Conservation (phyloP, 192 early-diverging fungal genomes). For the Linnemannia elongata region DNA sequence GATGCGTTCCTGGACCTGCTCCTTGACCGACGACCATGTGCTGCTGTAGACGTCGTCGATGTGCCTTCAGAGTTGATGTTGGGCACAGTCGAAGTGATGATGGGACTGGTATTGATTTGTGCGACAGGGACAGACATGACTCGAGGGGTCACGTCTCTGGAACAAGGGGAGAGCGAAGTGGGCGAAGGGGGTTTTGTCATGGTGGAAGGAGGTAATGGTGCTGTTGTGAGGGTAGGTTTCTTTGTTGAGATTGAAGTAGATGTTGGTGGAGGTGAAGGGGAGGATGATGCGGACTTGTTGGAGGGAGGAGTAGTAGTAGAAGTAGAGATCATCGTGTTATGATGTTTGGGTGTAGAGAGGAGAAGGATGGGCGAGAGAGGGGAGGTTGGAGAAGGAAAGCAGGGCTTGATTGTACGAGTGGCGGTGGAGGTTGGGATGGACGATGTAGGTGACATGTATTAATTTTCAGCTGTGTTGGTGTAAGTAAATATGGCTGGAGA, state of each 20-base stretch:
- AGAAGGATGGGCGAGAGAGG: conserved; percentile 2
- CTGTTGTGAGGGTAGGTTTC: not conserved
- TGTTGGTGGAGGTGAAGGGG: not conserved
- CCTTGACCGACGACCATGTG: not conserved
- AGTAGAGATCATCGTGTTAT: not conserved
- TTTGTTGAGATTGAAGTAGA: not conserved
- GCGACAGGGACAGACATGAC: not conserved
- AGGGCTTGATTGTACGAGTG: not conserved
- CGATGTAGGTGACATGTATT: not conserved
- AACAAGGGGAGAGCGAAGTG: not conserved
- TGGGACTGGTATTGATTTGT: not conserved
- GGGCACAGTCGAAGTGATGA: not conserved
- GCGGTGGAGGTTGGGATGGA: not conserved
- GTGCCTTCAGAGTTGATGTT: not conserved
- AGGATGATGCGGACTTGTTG: not conserved
- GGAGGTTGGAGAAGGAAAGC: conserved; percentile 21
- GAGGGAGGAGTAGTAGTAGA: not conserved
- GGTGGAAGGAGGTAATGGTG: not conserved
- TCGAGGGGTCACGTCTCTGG: not conserved
- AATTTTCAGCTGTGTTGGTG: not conserved
- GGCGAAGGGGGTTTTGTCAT: conserved; percentile 2
- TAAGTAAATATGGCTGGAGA: not conserved
- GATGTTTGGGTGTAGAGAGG: not conserved
- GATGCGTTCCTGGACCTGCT: conserved; percentile 19
- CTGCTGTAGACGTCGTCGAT: not conserved